Conservation (phyloP, 345 rosid genomes). For the Camelina sativa region DNA sequence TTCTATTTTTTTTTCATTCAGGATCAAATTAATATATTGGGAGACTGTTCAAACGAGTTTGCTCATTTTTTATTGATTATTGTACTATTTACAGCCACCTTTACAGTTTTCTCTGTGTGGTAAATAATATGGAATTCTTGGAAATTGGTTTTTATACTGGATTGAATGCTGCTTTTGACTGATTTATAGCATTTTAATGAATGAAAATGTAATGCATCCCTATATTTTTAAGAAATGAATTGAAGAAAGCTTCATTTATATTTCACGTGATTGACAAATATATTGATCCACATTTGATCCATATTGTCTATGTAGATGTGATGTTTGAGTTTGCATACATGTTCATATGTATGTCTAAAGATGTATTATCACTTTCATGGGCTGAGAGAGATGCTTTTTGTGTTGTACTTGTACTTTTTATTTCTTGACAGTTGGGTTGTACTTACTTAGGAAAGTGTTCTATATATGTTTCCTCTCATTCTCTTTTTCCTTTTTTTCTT, state of each 20-base stretch:
- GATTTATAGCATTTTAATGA: conserved; percentile 23
- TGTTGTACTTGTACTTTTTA: conserved; percentile 6
- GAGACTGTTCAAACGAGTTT: background rate
- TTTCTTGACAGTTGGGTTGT: conserved; percentile 15
- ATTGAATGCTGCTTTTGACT: conserved; percentile 39
- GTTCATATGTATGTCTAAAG: conserved; percentile 18
- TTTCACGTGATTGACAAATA: conserved; percentile 19
- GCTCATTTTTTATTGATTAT: background rate
- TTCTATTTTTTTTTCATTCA: background rate
- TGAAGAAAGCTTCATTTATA: conserved; percentile 9
- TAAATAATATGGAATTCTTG: conserved; percentile 18
- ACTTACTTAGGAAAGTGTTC: conserved; percentile 31
- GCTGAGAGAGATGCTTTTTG: conserved; percentile 13
- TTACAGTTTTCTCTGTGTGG: background rate
- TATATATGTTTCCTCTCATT: conserved; percentile 4
- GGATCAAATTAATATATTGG: background rate
- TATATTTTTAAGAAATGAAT: background rate
- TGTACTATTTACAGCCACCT: background rate
- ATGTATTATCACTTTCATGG: conserved; percentile 17
- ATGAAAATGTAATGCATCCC: conserved; percentile 18
- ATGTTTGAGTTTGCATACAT: conserved; percentile 16
- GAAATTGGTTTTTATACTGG: conserved; percentile 22
- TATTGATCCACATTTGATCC: background rate
- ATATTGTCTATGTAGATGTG: background rate
- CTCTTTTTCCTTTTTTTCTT: background rate